These are phyloP conservation scores for Marchantia polymorpha DNA, from an alignment of 225 moss, liverwort and hornwort genomes.

Conservation along the genomic window DNA sequence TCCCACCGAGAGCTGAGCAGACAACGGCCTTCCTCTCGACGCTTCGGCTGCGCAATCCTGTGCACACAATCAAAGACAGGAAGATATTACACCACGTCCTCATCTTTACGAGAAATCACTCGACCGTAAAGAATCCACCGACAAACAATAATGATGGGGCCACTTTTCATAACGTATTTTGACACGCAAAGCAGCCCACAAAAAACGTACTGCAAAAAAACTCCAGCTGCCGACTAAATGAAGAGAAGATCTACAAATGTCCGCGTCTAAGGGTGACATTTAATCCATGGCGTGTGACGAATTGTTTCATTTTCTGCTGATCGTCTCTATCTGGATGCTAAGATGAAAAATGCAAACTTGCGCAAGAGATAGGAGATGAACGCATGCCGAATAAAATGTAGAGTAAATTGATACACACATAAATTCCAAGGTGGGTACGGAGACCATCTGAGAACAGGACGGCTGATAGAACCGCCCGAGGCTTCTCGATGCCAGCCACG, in stretches of 20 bases:
- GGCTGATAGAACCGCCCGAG: neutral
- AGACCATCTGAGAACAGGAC: too few relatives aligned
- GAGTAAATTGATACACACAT: too few relatives aligned
- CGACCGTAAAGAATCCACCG: neutral
- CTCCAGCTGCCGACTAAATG: too few relatives aligned
- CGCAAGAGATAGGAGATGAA: too few relatives aligned
- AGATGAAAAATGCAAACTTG: too few relatives aligned
- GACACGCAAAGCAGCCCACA: neutral
- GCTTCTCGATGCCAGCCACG: neutral
- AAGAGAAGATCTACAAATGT: too few relatives aligned
- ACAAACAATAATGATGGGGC: neutral
- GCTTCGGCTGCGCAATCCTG: conserved; percentile 39
- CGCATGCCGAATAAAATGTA: too few relatives aligned
- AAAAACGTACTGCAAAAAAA: too few relatives aligned
- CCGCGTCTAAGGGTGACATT: too few relatives aligned
- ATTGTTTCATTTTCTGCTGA: too few relatives aligned
- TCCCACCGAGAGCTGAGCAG: conserved; percentile 18
- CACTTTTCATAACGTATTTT: neutral
- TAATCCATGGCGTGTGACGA: too few relatives aligned
- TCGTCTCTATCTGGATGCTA: too few relatives aligned
- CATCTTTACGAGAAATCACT: neutral
- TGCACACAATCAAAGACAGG: neutral
- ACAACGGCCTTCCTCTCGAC: conserved; percentile 6
- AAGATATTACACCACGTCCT: neutral
- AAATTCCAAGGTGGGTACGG: neutral